Percentiles rank a stretch among this genome's conserved stretches.
These are phyloP conservation scores for Sugiyamaella castrensis DNA, from an alignment of 1,139 yeast species.

Conservation along the genomic window DNA sequence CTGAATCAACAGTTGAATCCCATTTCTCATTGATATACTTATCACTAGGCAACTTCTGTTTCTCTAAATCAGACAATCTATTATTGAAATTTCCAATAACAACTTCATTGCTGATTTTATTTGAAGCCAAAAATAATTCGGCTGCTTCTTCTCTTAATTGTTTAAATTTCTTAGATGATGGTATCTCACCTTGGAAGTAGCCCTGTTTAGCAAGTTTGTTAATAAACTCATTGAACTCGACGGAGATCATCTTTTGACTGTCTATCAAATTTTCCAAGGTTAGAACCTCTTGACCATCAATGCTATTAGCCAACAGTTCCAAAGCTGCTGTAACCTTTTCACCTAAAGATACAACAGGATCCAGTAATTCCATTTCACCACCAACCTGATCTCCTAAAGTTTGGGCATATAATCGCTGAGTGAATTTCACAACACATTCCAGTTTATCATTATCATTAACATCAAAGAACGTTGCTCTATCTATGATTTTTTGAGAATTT, in stretches of 20 bases:
- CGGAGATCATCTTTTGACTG: not conserved
- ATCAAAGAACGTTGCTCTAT: not conserved
- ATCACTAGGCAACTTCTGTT: constrained; percentile 19
- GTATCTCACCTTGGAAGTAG: constrained; percentile 20
- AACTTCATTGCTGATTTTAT: not conserved
- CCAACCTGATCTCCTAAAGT: constrained; percentile 17
- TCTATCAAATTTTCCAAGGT: too few species aligned
- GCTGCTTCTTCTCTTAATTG: not conserved
- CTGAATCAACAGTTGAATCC: constrained; percentile 27
- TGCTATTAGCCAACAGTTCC: constrained; percentile 23
- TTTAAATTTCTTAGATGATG: constrained; percentile 17
- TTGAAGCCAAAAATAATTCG: not conserved
- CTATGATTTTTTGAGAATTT: not conserved
- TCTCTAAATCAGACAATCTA: not conserved
- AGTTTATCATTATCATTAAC: constrained; percentile 24
- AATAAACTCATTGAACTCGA: constrained; percentile 19
- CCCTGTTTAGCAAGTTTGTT: constrained; percentile 20
- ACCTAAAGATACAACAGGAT: constrained; percentile 21
- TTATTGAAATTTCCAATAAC: not conserved
- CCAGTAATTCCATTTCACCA: constrained; percentile 18
- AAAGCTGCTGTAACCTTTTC: constrained; percentile 31
- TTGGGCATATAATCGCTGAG: constrained; percentile 16
- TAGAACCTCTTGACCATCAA: not conserved
- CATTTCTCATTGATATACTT: constrained; percentile 24
- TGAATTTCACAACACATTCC: constrained; percentile 25